Base-by-base conservation (phyloP, 495 filamentous ascomycete genomes). In the Hypoxylon rickii region DNA sequence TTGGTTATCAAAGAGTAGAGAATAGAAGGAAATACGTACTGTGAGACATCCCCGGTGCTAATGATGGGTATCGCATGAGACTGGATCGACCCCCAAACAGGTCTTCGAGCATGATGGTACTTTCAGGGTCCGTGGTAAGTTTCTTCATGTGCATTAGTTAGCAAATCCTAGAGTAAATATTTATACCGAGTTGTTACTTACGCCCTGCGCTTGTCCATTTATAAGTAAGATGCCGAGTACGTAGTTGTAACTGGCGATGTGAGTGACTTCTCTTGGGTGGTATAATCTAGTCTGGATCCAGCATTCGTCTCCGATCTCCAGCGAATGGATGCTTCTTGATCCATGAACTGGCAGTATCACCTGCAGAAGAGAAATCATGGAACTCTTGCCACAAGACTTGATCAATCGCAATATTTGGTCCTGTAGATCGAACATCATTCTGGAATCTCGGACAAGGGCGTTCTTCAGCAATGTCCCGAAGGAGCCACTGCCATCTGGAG, bases 31-130 rank as follows among this genome's bases (percentile, higher is more conserved):
- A 12, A 10, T 3, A 43, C 51, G 11, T 29, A 61, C 58, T 56
- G 42, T 80, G 66, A 12, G 65, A 65, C 77, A 83, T 82, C 4
- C 76, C 78, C 0, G 56, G 57, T 5, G 77, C 54, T 3, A 44
- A 43, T 1, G 78, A 81, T 16, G 76, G 79, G 38, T 59, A 78
- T 2, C 70, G 74, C 21, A 67, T 56, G 24, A 83, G 70, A 21
- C 58, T 61, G 7, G 63, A 66, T 44, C 76, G 73, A 12, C 69
- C 65, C 17, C 76, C 79, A 64, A 82, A 83, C 1, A 84, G 71
- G 20, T 75, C 65, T 21, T 70, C 55, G 5, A 82, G 58, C 10
- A 73, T 54, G 1, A 53, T 40, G 1, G 65, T 65, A 38, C 70
- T 60, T 41, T 73, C 66, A 20, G 66, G 67, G 5, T 78, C 69